phyloP scores from a whole-genome alignment of 148 eudicot species.

The Spergularia marina region DNA sequence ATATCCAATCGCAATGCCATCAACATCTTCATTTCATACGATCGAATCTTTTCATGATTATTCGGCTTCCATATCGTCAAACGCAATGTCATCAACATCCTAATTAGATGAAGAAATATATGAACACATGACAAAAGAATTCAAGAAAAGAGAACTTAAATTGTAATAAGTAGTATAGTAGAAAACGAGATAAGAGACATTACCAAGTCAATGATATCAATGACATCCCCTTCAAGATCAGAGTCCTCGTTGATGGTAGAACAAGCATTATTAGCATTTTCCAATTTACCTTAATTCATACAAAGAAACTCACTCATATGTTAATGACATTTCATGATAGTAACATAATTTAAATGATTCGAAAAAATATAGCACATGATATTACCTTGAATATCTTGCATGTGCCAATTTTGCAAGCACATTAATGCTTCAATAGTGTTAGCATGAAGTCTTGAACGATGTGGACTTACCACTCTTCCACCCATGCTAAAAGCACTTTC shows the following conservation, averaged over 20 bases:
- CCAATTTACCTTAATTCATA: not conserved
- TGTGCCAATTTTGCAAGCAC: no score
- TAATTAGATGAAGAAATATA: no score
- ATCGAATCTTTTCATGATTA: no score
- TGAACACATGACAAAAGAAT: no score
- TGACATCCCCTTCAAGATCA: not conserved
- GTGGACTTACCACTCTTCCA: slow-evolving; percentile 8
- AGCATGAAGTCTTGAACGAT: no score
- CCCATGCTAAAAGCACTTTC: slow-evolving; percentile 18
- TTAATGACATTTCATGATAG: not conserved
- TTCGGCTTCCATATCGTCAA: no score
- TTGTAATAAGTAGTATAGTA: not conserved
- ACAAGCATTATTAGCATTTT: not conserved
- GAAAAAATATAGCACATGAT: slow-evolving; percentile 1
- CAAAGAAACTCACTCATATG: not conserved
- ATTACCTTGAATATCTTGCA: not conserved
- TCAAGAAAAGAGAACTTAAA: not conserved
- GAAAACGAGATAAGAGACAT: not conserved
- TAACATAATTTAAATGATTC: not conserved
- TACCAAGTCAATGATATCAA: not conserved
- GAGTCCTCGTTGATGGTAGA: not conserved
- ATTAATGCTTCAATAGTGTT: no score
- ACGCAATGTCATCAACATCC: no score
- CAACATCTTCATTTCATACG: no score
- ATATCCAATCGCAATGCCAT: not conserved